Conservation (phyloP, 371 early-diverging fungal genomes). For the Syncephalastrum monosporum region DNA sequence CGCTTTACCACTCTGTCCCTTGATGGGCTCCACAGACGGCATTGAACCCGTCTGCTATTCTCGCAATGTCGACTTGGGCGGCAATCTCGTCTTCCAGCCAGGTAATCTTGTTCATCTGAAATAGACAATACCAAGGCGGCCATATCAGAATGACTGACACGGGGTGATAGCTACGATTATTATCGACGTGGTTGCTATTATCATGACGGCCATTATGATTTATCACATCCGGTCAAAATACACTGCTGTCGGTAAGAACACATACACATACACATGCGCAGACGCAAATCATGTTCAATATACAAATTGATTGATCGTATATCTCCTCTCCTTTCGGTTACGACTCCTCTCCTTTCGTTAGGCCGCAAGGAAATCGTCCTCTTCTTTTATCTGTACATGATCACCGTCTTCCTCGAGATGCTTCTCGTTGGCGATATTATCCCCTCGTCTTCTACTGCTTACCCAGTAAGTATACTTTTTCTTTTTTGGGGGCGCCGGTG, state of each 20-base stretch:
- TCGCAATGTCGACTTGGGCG: slow-evolving; percentile 83
- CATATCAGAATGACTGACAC: background rate
- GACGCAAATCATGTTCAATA: background rate
- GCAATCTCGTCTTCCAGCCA: slow-evolving; percentile 86
- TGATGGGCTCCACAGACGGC: slow-evolving; percentile 74
- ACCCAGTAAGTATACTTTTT: slow-evolving; percentile 68
- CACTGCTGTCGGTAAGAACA: slow-evolving; percentile 89
- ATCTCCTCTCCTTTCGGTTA: background rate
- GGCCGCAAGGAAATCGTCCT: slow-evolving; percentile 96
- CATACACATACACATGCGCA: background rate
- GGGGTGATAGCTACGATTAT: slow-evolving; percentile 70
- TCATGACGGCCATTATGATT: slow-evolving; percentile 97
- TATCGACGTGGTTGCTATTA: slow-evolving; percentile 85
- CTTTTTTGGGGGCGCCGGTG: background rate
- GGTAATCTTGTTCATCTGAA: slow-evolving; percentile 44
- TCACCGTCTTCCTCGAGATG: slow-evolving; percentile 83
- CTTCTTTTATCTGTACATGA: slow-evolving; percentile 94
- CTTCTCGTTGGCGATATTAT: slow-evolving; percentile 88
- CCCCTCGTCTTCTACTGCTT: slow-evolving; percentile 74
- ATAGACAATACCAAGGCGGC: background rate
- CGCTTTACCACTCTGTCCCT: slow-evolving; percentile 85
- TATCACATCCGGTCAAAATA: slow-evolving; percentile 95
- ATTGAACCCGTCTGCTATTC: slow-evolving; percentile 91
- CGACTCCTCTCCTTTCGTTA: slow-evolving; percentile 19
- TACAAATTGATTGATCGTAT: background rate